Percentiles rank a stretch among this genome's conserved stretches.
Conservation (phyloP, 2,329 filamentous ascomycete genomes). For the Elsinoe necatrix region DNA sequence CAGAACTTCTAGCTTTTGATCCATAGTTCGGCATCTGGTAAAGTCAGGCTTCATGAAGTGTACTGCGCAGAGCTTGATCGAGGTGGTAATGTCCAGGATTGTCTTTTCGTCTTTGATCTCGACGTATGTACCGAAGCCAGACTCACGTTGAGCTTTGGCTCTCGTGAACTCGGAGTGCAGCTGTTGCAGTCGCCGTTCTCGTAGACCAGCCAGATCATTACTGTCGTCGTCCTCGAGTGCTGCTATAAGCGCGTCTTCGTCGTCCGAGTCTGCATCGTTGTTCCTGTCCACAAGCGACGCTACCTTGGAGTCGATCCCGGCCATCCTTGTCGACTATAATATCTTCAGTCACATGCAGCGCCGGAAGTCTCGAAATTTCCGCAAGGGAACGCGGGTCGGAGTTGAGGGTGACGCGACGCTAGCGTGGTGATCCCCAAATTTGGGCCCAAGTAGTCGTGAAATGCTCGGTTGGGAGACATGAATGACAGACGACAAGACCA, state of each 20-base stretch:
- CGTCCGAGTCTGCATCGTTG: slow-evolving; percentile 41
- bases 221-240: slow-evolving; percentile 44
- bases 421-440: slow-evolving; percentile 10
- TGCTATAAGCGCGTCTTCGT: slow-evolving; percentile 54
- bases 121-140: slow-evolving; percentile 45
- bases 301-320: slow-evolving; percentile 43
- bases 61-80: slow-evolving; percentile 48
- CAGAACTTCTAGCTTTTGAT: slow-evolving; percentile 47
- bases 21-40: slow-evolving; percentile 54
- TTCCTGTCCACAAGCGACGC: slow-evolving; percentile 41
- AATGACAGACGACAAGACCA: background rate
- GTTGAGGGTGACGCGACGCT: slow-evolving; percentile 10
- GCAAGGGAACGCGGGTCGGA: background rate
- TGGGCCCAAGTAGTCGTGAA: background rate
- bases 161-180: slow-evolving; percentile 48
- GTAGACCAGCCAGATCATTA: slow-evolving; percentile 47
- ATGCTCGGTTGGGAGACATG: background rate
- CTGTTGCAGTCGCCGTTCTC: slow-evolving; percentile 50
- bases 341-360: background rate
- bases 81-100: slow-evolving; percentile 53
- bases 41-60: slow-evolving; percentile 60
- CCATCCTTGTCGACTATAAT: slow-evolving; percentile 28
- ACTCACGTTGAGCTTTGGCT: slow-evolving; percentile 43
- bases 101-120: slow-evolving; percentile 52
- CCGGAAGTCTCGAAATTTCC: slow-evolving; percentile 10